A percentile compares a stretch with the other conserved stretches of the same genome.
phyloP scores from a whole-genome alignment of 2,329 filamentous ascomycete species.

The Clonostachys chloroleuca region DNA sequence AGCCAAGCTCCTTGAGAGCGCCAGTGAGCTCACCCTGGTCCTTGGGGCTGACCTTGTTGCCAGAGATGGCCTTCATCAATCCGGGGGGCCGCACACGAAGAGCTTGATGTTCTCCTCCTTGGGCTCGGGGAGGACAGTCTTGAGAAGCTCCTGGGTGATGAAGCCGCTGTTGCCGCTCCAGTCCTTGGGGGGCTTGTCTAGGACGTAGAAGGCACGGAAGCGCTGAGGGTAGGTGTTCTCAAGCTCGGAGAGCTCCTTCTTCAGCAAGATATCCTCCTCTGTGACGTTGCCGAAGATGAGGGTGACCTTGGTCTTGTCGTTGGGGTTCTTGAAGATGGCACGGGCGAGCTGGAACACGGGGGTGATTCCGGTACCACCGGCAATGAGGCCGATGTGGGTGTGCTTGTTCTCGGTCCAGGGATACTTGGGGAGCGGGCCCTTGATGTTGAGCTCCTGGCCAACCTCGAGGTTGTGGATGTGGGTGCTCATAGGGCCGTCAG shows the following conservation, averaged over 20 bases:
- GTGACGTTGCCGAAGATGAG: slow-evolving; percentile 87
- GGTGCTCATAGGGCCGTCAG: slow-evolving; percentile 83
- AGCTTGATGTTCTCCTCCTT: slow-evolving; percentile 92
- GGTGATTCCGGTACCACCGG: slow-evolving; percentile 95
- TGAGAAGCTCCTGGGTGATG: slow-evolving; percentile 87
- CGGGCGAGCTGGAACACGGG: slow-evolving; percentile 96
- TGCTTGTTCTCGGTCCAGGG: slow-evolving; percentile 89
- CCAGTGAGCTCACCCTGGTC: slow-evolving; percentile 91
- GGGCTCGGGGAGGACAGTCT: slow-evolving; percentile 91
- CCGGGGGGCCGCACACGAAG: slow-evolving; percentile 94
- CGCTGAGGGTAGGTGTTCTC: slow-evolving; percentile 95
- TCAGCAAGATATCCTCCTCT: slow-evolving; percentile 89
- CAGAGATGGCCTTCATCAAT: slow-evolving; percentile 90
- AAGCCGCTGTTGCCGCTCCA: slow-evolving; percentile 76
- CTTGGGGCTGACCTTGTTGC: slow-evolving; percentile 82
- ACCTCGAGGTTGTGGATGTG: slow-evolving; percentile 81
- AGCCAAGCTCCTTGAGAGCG: slow-evolving; percentile 76
- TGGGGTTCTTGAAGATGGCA: slow-evolving; percentile 91
- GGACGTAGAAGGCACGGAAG: slow-evolving; percentile 91
- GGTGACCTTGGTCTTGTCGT: slow-evolving; percentile 96
- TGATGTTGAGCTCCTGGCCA: slow-evolving; percentile 82
- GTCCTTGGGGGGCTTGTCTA: slow-evolving; percentile 77
- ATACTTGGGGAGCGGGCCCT: slow-evolving; percentile 95
- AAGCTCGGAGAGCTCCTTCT: slow-evolving; percentile 76
- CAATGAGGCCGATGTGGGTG: slow-evolving; percentile 78